Percentiles rank a stretch among this genome's conserved stretches.
phyloP scores from a whole-genome alignment of 2,329 filamentous ascomycete genomes.

The Zalaria obscura region DNA sequence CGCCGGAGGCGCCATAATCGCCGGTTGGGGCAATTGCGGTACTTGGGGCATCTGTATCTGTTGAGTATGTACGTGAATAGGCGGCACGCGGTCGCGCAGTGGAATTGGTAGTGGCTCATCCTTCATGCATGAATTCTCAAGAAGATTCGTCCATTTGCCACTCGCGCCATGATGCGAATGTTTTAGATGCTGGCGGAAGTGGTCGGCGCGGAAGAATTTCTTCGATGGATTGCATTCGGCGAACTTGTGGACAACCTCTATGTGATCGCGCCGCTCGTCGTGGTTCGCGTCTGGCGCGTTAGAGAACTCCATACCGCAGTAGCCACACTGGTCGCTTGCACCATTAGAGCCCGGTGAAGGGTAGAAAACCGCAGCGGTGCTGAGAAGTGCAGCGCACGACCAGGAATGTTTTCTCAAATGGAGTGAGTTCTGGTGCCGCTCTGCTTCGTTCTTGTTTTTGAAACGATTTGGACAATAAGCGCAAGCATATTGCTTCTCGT shows the following conservation, averaged over 20 bases:
- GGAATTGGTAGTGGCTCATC: slow-evolving; percentile 48
- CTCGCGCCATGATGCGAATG: slow-evolving; percentile 93
- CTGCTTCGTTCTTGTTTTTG: slow-evolving; percentile 98
- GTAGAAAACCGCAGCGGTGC: slow-evolving; percentile 71
- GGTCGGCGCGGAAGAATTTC: slow-evolving; percentile 94
- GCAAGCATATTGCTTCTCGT: slow-evolving; percentile 94
- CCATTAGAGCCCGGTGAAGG: slow-evolving; percentile 48
- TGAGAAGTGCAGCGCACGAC: slow-evolving; percentile 77
- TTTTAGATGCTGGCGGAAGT: slow-evolving; percentile 96
- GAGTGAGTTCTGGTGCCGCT: slow-evolving; percentile 88
- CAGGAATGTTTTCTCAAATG: slow-evolving; percentile 88
- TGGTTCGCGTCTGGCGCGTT: slow-evolving; percentile 62
- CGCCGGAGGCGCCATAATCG: neutral
- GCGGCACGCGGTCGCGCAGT: neutral
- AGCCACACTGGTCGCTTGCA: slow-evolving; percentile 68
- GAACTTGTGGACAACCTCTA: slow-evolving; percentile 90
- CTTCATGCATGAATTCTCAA: slow-evolving; percentile 94
- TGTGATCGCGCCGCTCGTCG: slow-evolving; percentile 72
- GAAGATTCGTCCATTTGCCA: slow-evolving; percentile 97
- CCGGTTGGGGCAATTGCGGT: neutral
- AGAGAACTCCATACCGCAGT: slow-evolving; percentile 85
- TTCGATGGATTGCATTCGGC: slow-evolving; percentile 96
- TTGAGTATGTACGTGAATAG: no score
- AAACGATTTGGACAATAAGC: slow-evolving; percentile 87
- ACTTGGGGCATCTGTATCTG: neutral